Evolutionary conservation across 495 filamentous ascomycete species (phyloP), one percentile per base, ranked within the genome.

Genomic region (Pyronema domesticum): DNA sequence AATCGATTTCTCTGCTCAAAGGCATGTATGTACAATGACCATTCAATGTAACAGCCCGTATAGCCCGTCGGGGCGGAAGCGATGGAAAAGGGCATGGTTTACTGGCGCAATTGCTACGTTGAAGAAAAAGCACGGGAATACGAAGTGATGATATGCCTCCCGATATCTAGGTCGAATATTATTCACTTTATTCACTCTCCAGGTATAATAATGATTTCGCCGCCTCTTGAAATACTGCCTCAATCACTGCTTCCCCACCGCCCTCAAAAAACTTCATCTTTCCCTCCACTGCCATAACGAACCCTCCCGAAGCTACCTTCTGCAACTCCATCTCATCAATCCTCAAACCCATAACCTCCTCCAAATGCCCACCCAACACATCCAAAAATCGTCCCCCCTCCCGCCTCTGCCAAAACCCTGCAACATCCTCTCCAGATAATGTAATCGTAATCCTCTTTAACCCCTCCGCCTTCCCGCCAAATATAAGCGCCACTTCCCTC

Each of bases 261-360:
- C 37, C 60, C 13, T 64, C 61, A 64, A 73, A 68, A 14, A 79
- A 51, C 65, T 80, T 80, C 53, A 76, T 60, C 54, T 68, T 73
- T 9, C 76, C 60, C 7, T 78, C 76, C 6, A 57, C 64, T 4
- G 73, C 74, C 17, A 79, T 19, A 19, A 75, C 70, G 65, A 79
- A 80, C 39, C 70, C 72, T 15, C 71, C 72, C 60, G 73, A 77
- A 1, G 74, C 69, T 59, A 77, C 65, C 55, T 73, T 75, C 39
- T 70, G 66, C 61, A 73, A 77, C 1, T 72, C 70, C 59, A 78
- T 65, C 56, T 73, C 74, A 37, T 70, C 66, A 35, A 77, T 51
- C 50, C 76, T 68, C 65, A 80, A 67, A 0, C 74, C 75, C 54
- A 78, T 64, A 61, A 73, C 72, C 1, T 55, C 67, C 37, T 69